Conservation (phyloP, 2,329 filamentous ascomycete genomes). For the Paradendryphiella salina region DNA sequence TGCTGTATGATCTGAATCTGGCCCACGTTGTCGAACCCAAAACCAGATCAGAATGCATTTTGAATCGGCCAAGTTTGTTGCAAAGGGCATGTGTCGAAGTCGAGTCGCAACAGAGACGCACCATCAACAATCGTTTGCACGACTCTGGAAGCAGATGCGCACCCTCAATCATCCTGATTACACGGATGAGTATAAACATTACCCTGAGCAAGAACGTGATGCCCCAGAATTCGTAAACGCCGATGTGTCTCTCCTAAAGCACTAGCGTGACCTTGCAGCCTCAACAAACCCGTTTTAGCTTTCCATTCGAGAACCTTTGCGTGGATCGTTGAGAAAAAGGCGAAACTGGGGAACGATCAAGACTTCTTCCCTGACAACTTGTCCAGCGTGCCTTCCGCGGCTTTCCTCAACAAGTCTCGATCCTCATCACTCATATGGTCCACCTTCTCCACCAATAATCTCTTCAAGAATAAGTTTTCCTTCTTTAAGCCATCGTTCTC, state of each 20-base stretch:
- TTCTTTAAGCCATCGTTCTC: slow-evolving; percentile 42
- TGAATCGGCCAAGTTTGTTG: not conserved
- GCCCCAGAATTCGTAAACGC: not conserved
- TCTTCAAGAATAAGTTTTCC: slow-evolving; percentile 50
- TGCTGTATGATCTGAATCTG: not conserved
- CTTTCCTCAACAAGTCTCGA: slow-evolving; percentile 33
- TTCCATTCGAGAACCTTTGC: not conserved
- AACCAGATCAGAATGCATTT: not conserved
- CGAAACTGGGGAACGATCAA: not conserved
- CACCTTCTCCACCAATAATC: slow-evolving; percentile 43
- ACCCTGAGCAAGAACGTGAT: not conserved
- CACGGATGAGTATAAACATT: not conserved
- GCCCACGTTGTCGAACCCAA: too few relatives aligned
- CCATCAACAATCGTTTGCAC: not conserved
- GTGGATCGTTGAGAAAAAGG: not conserved
- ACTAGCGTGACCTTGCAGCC: not conserved
- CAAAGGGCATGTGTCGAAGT: not conserved
- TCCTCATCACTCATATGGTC: slow-evolving; percentile 47
- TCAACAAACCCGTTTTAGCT: not conserved
- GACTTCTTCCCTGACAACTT: not conserved
- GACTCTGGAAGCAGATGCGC: not conserved
- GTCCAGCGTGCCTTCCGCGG: slow-evolving; percentile 26
- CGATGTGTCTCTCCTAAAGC: not conserved
- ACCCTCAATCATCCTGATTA: not conserved
- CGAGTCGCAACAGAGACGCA: not conserved